Evolutionary conservation across 2,329 filamentous ascomycete species (phyloP).

Genomic region (Celoporthe dispersa): DNA sequence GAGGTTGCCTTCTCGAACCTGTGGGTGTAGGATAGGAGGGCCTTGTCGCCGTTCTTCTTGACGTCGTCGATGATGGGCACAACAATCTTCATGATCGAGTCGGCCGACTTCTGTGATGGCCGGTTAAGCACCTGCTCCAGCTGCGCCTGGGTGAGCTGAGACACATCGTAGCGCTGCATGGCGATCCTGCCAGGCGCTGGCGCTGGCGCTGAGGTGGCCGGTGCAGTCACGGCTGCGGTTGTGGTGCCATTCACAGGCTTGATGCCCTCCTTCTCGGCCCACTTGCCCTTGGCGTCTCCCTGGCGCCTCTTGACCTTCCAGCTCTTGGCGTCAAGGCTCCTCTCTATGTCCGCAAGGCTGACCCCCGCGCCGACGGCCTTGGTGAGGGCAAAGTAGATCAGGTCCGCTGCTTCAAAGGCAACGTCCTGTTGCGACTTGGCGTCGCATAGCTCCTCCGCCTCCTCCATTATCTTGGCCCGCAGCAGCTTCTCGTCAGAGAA

Average conservation of each 20-base stretch:
- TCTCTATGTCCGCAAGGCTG: conserved; percentile 85
- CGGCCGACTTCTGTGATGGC: conserved; percentile 93
- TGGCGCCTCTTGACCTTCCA: conserved; percentile 92
- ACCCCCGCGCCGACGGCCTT: conserved; percentile 87
- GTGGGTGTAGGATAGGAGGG: conserved; percentile 90
- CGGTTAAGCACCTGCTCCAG: conserved; percentile 79
- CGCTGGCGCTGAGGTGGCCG: conserved; percentile 33
- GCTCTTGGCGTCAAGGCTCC: conserved; percentile 90
- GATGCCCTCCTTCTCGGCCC: conserved; percentile 82
- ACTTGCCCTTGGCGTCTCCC: conserved; percentile 93
- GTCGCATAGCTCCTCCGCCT: conserved; percentile 92
- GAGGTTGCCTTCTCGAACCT: conserved; percentile 97
- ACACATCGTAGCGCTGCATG: conserved; percentile 80
- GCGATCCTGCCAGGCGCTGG: conserved; percentile 62
- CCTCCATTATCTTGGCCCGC: conserved; percentile 96
- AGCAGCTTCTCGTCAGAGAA: conserved; percentile 92
- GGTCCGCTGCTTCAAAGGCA: conserved; percentile 91
- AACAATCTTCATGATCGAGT: conserved; percentile 89
- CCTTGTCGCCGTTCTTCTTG: conserved; percentile 80
- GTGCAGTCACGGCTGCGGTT: conserved; percentile 39
- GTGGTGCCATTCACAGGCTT: conserved; percentile 44
- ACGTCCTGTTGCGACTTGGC: conserved; percentile 82
- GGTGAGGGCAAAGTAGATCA: conserved; percentile 94
- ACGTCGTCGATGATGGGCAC: conserved; percentile 91
- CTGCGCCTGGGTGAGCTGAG: conserved; percentile 64